Evolutionary conservation across 345 rosid genomes (phyloP).

Genomic region (Eucalyptus melliodora): DNA sequence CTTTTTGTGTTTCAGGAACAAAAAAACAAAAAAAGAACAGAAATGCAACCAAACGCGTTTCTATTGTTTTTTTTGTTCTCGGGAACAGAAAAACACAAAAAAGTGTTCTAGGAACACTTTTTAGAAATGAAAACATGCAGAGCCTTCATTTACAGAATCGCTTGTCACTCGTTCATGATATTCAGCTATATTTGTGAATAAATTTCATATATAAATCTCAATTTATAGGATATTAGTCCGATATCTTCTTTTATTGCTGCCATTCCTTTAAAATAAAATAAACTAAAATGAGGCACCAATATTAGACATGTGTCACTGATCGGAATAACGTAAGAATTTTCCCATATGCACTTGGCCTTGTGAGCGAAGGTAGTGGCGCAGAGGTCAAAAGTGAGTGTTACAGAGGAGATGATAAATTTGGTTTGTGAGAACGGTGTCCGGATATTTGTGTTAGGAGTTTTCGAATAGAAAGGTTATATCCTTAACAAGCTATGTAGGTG

Average conservation of each 20-base stretch:
- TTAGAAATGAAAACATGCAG: too few relatives aligned
- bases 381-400: neutral
- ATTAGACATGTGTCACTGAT: neutral
- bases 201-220: neutral
- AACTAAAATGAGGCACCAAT: neutral
- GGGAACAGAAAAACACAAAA: too few relatives aligned
- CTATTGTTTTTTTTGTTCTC: too few relatives aligned
- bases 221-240: neutral
- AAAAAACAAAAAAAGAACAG: too few relatives aligned
- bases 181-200: neutral
- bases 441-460: neutral
- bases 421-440: too few relatives aligned
- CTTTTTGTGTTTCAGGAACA: too few relatives aligned
- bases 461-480: rapidly evolving
- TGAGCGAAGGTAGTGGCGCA: neutral
- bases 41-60: too few relatives aligned
- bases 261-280: neutral
- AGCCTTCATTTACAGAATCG: neutral
- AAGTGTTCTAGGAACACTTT: too few relatives aligned
- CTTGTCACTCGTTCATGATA: neutral
- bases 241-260: neutral
- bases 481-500: rapidly evolving
- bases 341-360: rapidly evolving
- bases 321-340: neutral
- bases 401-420: too few relatives aligned